Evolutionary conservation across 257 asterid species (phyloP), one percentile per base, ranked within the genome.

Genomic region (Penstemon eatonii): DNA sequence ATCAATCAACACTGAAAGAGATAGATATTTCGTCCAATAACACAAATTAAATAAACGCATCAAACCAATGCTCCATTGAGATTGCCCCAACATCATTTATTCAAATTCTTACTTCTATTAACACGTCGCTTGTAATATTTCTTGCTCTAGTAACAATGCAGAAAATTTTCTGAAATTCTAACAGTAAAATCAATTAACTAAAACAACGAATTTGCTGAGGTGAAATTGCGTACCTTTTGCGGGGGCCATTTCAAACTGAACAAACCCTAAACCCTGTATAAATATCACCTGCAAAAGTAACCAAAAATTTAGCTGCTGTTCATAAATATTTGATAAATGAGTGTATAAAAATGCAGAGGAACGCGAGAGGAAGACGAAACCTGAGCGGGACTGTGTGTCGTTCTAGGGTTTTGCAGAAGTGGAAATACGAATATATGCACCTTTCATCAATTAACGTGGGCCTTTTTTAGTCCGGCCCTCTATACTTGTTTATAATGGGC

Each of bases 191-290:
- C 33, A 25, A 25, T 25, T 25, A 1, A 25, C 33, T 25, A 54
- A 10, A 49, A 55, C 69, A 18, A 47, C 15, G 45, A 59, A 55
- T 15, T 18, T 3, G n/a, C 9, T 5, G 6, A 54, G 37, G 37
- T 12, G 40, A 56, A 67, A 13, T 7, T 3, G 13, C 60, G 13
- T 71, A 86, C 93, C 90, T 84, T 86, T 86, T 60, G 79, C 79
- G 13, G 90, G 87, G 71, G 90, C 80, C 90, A 86, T 86, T 77
- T 78, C 59, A 70, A 40, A 33, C 44, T 38, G 59, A 63, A n/a
- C 7, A 54, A 36, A 51, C 54, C 75, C 59, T 38, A 57, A 63
- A 56, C 67, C 77, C 62, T 33, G 41, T 1, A 33, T 40, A 60
- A 60, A 38, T 60, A 46, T 75, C 56, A 60, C 85, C 84, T 74